These are phyloP conservation scores for Carex sylvatica DNA, from an alignment of 202 grass and related monocot genomes.

Conservation along the genomic window DNA sequence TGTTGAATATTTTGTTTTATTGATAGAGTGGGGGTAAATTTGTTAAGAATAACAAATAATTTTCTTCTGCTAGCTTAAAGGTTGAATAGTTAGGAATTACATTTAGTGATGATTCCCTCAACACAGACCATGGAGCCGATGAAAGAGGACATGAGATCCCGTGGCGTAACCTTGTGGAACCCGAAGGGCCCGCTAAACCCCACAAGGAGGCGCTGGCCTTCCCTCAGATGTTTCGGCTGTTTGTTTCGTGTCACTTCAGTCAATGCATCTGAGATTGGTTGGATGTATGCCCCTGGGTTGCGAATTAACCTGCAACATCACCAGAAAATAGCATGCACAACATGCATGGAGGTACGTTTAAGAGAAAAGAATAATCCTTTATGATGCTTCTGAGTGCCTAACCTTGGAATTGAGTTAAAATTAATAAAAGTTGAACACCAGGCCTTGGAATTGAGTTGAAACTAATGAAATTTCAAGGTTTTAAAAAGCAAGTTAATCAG, in stretches of 20 bases:
- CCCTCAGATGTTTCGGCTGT: slow-evolving; percentile 75
- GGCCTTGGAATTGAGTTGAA: background rate
- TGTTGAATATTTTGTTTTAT: background rate
- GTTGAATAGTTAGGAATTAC: slow-evolving; percentile 31
- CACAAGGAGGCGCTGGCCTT: slow-evolving; percentile 77
- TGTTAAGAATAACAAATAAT: background rate
- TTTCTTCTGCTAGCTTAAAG: background rate
- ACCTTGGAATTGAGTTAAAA: slow-evolving; percentile 8
- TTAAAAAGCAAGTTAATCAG: background rate
- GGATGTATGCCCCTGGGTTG: slow-evolving; percentile 76
- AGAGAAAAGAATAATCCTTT: background rate
- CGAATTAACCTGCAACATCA: slow-evolving; percentile 62
- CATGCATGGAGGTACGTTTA: background rate
- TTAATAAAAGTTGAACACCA: background rate
- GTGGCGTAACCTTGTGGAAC: slow-evolving; percentile 89
- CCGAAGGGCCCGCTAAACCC: slow-evolving; percentile 89
- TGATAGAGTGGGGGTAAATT: background rate
- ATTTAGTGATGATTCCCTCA: slow-evolving; percentile 97
- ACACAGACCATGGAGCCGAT: slow-evolving; percentile 97
- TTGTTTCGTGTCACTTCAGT: slow-evolving; percentile 75
- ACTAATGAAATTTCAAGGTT: background rate
- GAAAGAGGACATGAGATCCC: slow-evolving; percentile 98
- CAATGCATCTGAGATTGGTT: slow-evolving; percentile 81
- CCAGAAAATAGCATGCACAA: background rate
- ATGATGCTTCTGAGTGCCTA: background rate